Conservation (phyloP, 305 asterid genomes). For the Fraxinus baroniana region DNA sequence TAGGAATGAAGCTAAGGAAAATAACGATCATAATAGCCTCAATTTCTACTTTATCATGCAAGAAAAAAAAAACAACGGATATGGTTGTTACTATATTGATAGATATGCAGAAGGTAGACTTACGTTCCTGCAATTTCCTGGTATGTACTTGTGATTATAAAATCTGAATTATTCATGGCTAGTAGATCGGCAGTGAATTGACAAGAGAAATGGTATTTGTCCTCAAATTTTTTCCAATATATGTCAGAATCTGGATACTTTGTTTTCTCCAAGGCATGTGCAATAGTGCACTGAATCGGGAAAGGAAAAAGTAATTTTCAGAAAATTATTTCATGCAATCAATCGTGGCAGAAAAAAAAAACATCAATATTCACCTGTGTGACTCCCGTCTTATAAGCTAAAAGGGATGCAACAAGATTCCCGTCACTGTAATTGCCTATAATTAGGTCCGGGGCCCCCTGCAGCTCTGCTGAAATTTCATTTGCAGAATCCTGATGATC, state of each 20-base stretch:
- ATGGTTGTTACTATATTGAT: background rate
- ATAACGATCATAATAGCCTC: background rate
- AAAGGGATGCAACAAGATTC: conserved; percentile 88
- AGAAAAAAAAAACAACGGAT: background rate
- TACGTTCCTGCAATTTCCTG: conserved; percentile 99
- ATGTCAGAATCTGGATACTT: conserved; percentile 97
- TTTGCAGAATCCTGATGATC: conserved; percentile 63
- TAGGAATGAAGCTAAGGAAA: background rate
- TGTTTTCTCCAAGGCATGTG: conserved; percentile 97
- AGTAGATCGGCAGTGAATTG: conserved; percentile 96
- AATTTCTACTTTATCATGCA: background rate
- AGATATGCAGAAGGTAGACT: conserved; percentile 24
- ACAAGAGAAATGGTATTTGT: conserved; percentile 87
- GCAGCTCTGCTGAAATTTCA: conserved; percentile 91
- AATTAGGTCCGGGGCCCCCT: conserved; percentile 75
- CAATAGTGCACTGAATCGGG: conserved; percentile 80
- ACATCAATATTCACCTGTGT: conserved; percentile 60
- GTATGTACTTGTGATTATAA: conserved; percentile 93
- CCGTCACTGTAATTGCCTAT: conserved; percentile 98
- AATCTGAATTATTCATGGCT: conserved; percentile 93
- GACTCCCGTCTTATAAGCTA: conserved; percentile 82
- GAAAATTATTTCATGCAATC: conserved; percentile 13
- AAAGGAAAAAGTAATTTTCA: background rate
- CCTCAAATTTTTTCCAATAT: conserved; percentile 87
- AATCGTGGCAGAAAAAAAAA: conserved; percentile 4